phyloP scores from a whole-genome alignment of 805 yeast genomes.

The Osmozyma mogii region DNA sequence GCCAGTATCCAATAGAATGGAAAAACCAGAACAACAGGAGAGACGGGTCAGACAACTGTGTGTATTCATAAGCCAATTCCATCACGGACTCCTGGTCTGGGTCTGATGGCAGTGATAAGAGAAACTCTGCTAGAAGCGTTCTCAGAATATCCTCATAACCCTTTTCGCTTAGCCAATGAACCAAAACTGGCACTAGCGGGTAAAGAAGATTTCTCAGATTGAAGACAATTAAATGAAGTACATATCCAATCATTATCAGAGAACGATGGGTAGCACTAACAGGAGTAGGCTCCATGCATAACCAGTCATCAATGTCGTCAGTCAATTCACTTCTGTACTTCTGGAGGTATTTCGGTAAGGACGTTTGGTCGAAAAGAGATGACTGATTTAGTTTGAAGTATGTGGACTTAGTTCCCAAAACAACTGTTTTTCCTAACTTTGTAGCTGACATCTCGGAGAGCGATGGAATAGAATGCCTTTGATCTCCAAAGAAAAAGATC shows the following conservation, averaged over 20 bases:
- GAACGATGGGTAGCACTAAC: constrained; percentile 15
- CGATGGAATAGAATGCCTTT: constrained; percentile 6
- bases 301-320: constrained; percentile 32
- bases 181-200: constrained; percentile 24
- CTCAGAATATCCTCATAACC: constrained; percentile 2
- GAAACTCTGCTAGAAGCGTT: constrained; percentile 7
- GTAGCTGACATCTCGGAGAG: constrained; percentile 18
- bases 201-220: constrained; percentile 26
- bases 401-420: constrained; percentile 25
- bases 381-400: constrained; percentile 25
- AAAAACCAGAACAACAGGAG: constrained; percentile 25
- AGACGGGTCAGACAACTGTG: no score
- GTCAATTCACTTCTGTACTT: constrained; percentile 10
- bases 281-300: constrained; percentile 23
- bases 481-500: constrained; percentile 5
- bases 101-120: constrained; percentile 9
- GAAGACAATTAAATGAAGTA: constrained; percentile 26
- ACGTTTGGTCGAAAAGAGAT: constrained; percentile 11
- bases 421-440: constrained; percentile 28
- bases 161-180: constrained; percentile 32
- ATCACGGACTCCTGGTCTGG: constrained; percentile 6
- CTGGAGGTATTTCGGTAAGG: not conserved
- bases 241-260: constrained; percentile 26
- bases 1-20: constrained; percentile 23
- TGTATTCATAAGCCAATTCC: constrained; percentile 3